phyloP scores from a whole-genome alignment of 2,329 filamentous ascomycete species.

The Hymenoscyphus albidus region DNA sequence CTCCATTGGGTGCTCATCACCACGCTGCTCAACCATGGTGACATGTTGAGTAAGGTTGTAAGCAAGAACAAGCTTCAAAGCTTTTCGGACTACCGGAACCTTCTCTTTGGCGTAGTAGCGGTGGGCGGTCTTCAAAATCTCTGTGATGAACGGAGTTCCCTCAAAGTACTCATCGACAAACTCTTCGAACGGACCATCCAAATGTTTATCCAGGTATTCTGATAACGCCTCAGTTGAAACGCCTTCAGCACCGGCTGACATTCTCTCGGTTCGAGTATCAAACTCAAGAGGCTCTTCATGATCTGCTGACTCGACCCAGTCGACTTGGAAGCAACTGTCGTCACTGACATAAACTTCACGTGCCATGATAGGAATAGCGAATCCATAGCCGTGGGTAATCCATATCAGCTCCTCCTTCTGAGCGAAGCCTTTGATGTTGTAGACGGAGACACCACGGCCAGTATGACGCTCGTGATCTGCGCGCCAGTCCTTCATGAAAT shows the following conservation, averaged over 20 bases:
- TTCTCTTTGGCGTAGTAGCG: conserved; percentile 88
- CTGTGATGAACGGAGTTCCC: conserved; percentile 89
- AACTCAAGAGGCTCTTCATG: conserved; percentile 74
- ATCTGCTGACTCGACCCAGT: conserved; percentile 79
- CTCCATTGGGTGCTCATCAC: conserved; percentile 70
- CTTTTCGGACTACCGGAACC: conserved; percentile 87
- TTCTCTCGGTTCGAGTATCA: conserved; percentile 80
- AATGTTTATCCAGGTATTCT: conserved; percentile 92
- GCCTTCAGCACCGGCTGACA: conserved; percentile 86
- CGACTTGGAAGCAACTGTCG: conserved; percentile 86
- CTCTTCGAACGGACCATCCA: conserved; percentile 85
- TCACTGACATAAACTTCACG: conserved; percentile 91
- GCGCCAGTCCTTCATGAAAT: conserved; percentile 99
- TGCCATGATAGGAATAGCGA: conserved; percentile 86
- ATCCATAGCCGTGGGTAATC: conserved; percentile 95
- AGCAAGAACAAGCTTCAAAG: conserved; percentile 87
- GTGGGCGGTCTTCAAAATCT: conserved; percentile 94
- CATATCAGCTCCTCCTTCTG: conserved; percentile 70
- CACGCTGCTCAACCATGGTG: conserved; percentile 87
- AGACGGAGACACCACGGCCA: conserved; percentile 80
- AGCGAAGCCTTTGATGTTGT: conserved; percentile 85
- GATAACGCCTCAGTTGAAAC: conserved; percentile 76
- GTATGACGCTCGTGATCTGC: conserved; percentile 92
- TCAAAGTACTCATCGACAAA: conserved; percentile 97
- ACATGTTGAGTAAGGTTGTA: conserved; percentile 96